Percentiles rank a stretch among this genome's conserved stretches.
phyloP scores from a whole-genome alignment of 2,329 filamentous ascomycete species.

The Fusarium proliferatum region DNA sequence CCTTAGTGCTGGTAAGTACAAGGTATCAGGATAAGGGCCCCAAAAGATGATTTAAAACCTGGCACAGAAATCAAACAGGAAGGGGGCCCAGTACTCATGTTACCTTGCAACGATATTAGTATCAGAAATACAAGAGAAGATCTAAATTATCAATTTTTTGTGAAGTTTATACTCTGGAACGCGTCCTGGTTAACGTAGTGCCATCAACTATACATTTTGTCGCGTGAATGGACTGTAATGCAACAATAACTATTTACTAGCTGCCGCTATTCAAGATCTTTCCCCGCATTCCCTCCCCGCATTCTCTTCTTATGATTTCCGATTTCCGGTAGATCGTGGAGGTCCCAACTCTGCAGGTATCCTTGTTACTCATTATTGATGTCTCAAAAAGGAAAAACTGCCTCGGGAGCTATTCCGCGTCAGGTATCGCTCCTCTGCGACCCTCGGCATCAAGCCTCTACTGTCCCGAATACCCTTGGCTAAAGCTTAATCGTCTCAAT shows the following conservation, averaged over 20 bases:
- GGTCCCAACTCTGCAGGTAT: not conserved
- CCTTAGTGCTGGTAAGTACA: too few species aligned
- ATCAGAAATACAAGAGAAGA: too few species aligned
- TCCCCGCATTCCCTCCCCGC: not conserved
- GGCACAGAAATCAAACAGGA: not conserved
- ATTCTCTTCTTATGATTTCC: not conserved
- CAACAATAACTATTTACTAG: not conserved
- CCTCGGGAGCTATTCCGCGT: not conserved
- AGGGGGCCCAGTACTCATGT: not conserved
- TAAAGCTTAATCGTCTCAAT: not conserved
- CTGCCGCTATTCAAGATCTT: not conserved
- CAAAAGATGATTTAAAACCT: too few species aligned
- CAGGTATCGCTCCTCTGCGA: not conserved
- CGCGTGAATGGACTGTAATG: not conserved
- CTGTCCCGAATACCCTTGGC: not conserved
- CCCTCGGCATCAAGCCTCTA: not conserved
- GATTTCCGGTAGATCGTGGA: not conserved
- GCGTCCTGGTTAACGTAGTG: too few species aligned
- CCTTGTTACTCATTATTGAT: not conserved
- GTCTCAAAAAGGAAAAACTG: not conserved
- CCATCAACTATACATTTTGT: not conserved
- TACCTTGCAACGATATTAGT: too few species aligned
- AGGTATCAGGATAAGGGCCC: too few species aligned
- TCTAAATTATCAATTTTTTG: too few species aligned
- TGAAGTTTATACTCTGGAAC: not conserved